Evolutionary conservation across 2,329 filamentous ascomycete genomes (phyloP).

Genomic region (Cyclaneusma minus): DNA sequence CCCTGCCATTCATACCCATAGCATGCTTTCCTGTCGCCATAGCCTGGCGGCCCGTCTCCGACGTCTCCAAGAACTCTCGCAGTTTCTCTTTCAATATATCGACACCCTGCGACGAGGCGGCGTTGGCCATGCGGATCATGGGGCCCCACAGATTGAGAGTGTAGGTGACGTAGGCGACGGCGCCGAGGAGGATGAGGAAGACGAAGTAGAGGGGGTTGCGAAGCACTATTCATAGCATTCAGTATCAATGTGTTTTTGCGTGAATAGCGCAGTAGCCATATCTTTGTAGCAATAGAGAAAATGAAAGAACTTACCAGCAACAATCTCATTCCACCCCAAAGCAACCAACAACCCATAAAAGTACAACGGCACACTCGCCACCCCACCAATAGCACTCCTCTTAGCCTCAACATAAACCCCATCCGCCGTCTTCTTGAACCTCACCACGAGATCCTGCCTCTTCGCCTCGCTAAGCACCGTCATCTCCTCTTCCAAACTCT

Average conservation of each 20-base stretch:
- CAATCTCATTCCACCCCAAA: slow-evolving; percentile 96
- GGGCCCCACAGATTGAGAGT: slow-evolving; percentile 90
- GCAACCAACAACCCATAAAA: slow-evolving; percentile 84
- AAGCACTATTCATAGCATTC: slow-evolving; percentile 43
- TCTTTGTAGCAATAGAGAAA: too few relatives aligned
- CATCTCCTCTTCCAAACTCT: slow-evolving; percentile 92
- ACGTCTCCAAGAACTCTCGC: slow-evolving; percentile 75
- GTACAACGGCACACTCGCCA: slow-evolving; percentile 86
- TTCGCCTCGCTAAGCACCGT: slow-evolving; percentile 84
- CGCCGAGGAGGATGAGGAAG: slow-evolving; percentile 60
- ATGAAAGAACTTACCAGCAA: slow-evolving; percentile 54
- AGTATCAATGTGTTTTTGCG: too few relatives aligned
- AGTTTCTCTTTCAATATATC: slow-evolving; percentile 87
- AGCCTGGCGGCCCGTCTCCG: slow-evolving; percentile 72
- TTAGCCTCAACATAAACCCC: slow-evolving; percentile 98
- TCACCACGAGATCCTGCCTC: slow-evolving; percentile 75
- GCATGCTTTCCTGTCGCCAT: slow-evolving; percentile 70
- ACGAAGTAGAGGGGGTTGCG: slow-evolving; percentile 90
- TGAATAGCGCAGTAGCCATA: too few relatives aligned
- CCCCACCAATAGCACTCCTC: slow-evolving; percentile 85
- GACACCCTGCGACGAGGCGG: slow-evolving; percentile 70
- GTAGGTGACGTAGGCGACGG: slow-evolving; percentile 78
- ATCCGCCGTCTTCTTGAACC: slow-evolving; percentile 97
- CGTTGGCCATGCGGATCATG: slow-evolving; percentile 88
- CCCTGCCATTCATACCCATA: slow-evolving; percentile 52